Base-by-base conservation (phyloP, 2,329 filamentous ascomycete genomes). In the Stemphylium vesicarium region DNA sequence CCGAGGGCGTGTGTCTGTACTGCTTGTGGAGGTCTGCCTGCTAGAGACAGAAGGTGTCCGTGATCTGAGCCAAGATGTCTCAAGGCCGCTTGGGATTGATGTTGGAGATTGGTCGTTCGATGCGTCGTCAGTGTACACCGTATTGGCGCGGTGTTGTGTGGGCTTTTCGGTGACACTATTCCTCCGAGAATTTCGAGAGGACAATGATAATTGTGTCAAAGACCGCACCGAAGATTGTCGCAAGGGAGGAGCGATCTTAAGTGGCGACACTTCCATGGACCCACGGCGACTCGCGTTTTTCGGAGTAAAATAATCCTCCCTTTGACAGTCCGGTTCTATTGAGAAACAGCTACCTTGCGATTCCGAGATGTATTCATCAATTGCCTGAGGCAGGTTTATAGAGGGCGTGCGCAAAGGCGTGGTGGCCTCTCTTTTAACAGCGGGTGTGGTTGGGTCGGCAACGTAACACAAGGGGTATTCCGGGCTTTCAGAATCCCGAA, bases 401-500 rank as follows among this genome's bases (percentile, higher is more conserved):
- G 66, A 48, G 12, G 50, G 26, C 7, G 49, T 51, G 2, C 39
- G 43, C 10, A 64, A 53, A 31, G 65, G 53, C 3, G 59, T 68
- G 7, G 59, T 41, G 6, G 45, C 55, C 24, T 57, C 60, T 3
- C 57, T 60, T 11, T 56, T 60, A 7, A 41, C 60, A 29, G 69
- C 62, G 76, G 78, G 81, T 2, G 74, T 69, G 6, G 77, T 76
- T 39, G 73, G 74, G 15, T 74, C 75, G 10, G 72, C 69, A 7
- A 78, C 74, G 53, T 80, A 80, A 63, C 82, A 84, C 18, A 84
- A 74, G n/a, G 81, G 79, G 60, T 94, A 94, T 0, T 80, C 77
- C 1, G 85, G 80, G 12, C 78, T 79, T 1, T 81, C 78, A 0
- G 79, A 77, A 50, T 88, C 84, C 13, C 80, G 79, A 24, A 91